Evolutionary conservation across 345 rosid genomes (phyloP), one percentile per base, ranked within the genome.

Genomic region (Mallotus nudiflorus): DNA sequence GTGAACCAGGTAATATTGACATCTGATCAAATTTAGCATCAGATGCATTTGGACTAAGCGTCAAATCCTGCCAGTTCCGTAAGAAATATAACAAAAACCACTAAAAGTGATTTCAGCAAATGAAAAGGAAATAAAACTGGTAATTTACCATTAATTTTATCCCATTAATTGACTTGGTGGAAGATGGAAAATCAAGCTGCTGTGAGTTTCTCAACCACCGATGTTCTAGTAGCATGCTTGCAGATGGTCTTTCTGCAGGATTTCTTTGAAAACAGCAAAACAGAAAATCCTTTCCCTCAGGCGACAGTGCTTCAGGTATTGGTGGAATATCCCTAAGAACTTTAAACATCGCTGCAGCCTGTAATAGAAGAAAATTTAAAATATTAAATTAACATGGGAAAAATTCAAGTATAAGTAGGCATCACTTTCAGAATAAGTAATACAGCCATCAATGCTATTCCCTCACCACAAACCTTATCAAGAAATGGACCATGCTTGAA

Each of bases 291-390:
- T 86, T 92, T 28, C 97, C 96, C 69, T 90, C 97, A 0, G 82
- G 62, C 76, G 99, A 95, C 75, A 95, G 81, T 64, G 80, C 81
- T 71, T 85, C 91, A 0, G 99, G 99, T 64, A 90, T 78, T 11
- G 89, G 77, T 62, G 99, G 99, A 22, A 82, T 90, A 73, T 95
- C 93, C 79, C 53, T 88, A 88, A 92, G 68, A 63, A 90, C 97
- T 77, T 87, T 90, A 81, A 95, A 92, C 99, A 95, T 86, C 12
- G 99, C 99, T 72, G 97, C 97, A 74, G 92, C 96, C 99, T 94
- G 86, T 75, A 15, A 18, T 54, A 22, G 20, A 44, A 72, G 22
- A 53, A 0, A 44, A 31, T 24, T 35, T 55, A n/a, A 42, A 27
- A 5, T 39, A 25, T 58, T 39, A 45, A n/a, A 4, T 20, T 20